Evolutionary conservation across 108 stramenopile species (phyloP), one percentile per base, ranked within the genome.

Genomic region (Poteriospumella lacustris): DNA sequence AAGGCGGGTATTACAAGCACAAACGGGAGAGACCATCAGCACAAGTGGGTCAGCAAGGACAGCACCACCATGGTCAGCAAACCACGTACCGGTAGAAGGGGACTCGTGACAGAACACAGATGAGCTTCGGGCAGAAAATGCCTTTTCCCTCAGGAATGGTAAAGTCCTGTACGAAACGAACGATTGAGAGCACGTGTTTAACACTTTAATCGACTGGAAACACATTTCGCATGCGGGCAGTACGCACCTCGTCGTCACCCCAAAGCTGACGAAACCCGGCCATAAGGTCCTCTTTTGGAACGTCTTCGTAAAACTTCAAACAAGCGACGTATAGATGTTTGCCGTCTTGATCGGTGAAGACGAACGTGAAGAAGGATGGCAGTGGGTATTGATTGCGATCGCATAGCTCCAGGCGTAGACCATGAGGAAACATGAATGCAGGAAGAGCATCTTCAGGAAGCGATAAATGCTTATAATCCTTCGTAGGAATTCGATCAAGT

Each of bases 311-410:
- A 33, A 73, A 73, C 41, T 33, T 73, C 31, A 73, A 56, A 33
- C 70, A 73, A 33, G 70, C 47, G 9, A 34, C 47, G 36, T 73
- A 73, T 56, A 73, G 33, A 73, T 73, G 70, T 42, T 56, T 26
- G 29, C 70, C 70, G 33, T 73, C 31, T 15, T 15, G n/a, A 73
- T 73, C 70, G 3, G 70, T 73, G 42, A 73, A 73, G 24, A 73
- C 70, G 36, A 73, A 73, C 9, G 70, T 73, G 24, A 73, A 73
- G 70, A 73, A 73, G 36, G 31, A n/a, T 56, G 70, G 70, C 36
- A 73, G 19, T 5, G 70, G 70, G 42, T 29, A 73, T 44, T 42
- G 3, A 56, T 52, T 44, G 3, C 31, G 12, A 28, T 15, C 3
- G 3, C 70, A 5, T 15, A 3, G 31, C 5, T 42, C 3, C 3